Evolutionary conservation across 2,329 filamentous ascomycete species (phyloP).

Genomic region (Scortechinia acanthostroma): DNA sequence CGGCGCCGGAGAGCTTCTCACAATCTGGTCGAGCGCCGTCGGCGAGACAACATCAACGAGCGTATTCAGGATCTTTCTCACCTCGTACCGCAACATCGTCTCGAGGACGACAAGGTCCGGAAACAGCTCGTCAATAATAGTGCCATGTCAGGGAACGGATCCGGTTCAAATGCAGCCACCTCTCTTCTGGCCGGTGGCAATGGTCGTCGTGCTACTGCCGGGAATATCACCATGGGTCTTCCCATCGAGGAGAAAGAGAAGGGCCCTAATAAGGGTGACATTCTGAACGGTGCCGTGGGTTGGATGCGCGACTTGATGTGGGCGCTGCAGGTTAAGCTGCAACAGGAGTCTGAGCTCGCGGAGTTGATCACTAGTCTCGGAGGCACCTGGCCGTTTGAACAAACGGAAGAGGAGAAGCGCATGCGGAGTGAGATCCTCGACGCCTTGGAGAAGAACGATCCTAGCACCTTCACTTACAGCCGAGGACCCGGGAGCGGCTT

Average conservation of each 20-base stretch:
- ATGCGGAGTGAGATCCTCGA: slow-evolving; percentile 62
- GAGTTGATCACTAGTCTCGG: slow-evolving; percentile 41
- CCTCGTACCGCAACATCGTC: slow-evolving; percentile 61
- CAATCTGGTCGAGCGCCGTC: slow-evolving; percentile 62
- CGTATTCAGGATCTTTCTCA: slow-evolving; percentile 64
- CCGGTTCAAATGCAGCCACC: slow-evolving; percentile 44
- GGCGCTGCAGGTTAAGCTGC: slow-evolving; percentile 55
- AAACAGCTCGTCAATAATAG: slow-evolving; percentile 64
- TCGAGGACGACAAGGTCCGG: slow-evolving; percentile 64
- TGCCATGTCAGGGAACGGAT: slow-evolving; percentile 52
- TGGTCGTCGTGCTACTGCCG: slow-evolving; percentile 48
- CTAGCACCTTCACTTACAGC: slow-evolving; percentile 43
- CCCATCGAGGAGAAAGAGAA: slow-evolving; percentile 67
- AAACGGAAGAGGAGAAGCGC: slow-evolving; percentile 58
- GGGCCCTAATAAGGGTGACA: slow-evolving; percentile 67
- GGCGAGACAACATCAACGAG: slow-evolving; percentile 68
- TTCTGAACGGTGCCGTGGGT: slow-evolving; percentile 64
- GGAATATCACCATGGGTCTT: slow-evolving; percentile 39
- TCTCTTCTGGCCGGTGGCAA: slow-evolving; percentile 55
- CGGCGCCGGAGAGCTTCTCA: slow-evolving; percentile 60
- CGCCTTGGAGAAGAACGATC: slow-evolving; percentile 49
- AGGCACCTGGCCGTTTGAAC: slow-evolving; percentile 46
- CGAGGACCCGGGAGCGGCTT: slow-evolving; percentile 54
- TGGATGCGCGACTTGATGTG: slow-evolving; percentile 69
- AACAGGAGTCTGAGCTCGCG: slow-evolving; percentile 54